These are phyloP conservation scores for Magnaporthiopsis rhizophila DNA, from an alignment of 2,329 filamentous ascomycete species.

Conservation along the genomic window DNA sequence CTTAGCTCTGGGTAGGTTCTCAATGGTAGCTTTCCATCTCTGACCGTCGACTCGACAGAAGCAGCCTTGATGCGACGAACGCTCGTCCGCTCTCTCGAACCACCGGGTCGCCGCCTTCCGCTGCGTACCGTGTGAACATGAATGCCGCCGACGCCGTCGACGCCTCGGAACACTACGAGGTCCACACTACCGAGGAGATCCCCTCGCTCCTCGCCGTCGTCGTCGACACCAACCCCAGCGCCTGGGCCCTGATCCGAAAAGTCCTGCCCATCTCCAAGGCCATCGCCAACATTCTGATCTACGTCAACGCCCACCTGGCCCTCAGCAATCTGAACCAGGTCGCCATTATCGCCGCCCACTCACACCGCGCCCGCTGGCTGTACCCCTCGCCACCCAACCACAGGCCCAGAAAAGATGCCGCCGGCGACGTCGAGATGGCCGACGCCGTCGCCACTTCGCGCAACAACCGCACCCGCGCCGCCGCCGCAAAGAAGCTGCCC, in stretches of 20 bases:
- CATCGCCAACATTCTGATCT: slow-evolving; percentile 83
- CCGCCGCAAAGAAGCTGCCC: slow-evolving; percentile 79
- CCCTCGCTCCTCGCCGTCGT: slow-evolving; percentile 86
- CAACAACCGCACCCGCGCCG: slow-evolving; percentile 12
- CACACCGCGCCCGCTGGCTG: slow-evolving; percentile 78
- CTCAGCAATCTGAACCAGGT: slow-evolving; percentile 92
- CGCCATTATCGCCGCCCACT: slow-evolving; percentile 83
- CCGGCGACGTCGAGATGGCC: slow-evolving; percentile 51
- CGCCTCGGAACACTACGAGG: slow-evolving; percentile 53
- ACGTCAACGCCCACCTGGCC: slow-evolving; percentile 92
- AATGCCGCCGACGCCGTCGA: slow-evolving; percentile 49
- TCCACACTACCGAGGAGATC: slow-evolving; percentile 43
- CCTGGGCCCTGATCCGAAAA: slow-evolving; percentile 69
- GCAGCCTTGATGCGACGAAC: slow-evolving; percentile 5
- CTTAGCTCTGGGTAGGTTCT: no score
- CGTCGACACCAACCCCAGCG: slow-evolving; percentile 92
- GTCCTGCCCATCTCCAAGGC: slow-evolving; percentile 75
- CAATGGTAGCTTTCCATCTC: neutral
- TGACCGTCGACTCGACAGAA: neutral
- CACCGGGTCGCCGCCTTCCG: neutral
- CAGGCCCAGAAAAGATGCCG: slow-evolving; percentile 19
- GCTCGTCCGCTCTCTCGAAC: neutral
- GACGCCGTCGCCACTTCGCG: slow-evolving; percentile 21
- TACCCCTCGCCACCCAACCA: slow-evolving; percentile 54
- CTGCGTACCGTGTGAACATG: slow-evolving; percentile 30